Conservation (phyloP, 129 eudicot genomes). For the Flaveria robusta region DNA sequence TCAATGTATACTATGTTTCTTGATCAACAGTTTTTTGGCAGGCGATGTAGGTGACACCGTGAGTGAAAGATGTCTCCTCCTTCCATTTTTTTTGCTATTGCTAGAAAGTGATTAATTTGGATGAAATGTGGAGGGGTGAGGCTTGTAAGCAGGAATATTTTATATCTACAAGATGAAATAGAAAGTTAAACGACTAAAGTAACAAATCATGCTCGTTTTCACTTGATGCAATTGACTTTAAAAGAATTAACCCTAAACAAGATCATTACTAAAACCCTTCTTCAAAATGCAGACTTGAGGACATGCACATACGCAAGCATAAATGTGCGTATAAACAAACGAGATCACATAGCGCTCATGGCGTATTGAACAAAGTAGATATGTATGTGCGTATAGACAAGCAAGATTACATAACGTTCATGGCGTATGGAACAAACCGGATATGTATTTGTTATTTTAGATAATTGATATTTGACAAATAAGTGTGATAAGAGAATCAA, state of each 20-base stretch:
- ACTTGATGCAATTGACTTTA: neutral
- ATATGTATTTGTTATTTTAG: too few relatives aligned
- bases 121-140: conserved; percentile 20
- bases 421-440: too few relatives aligned
- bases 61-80: conserved; percentile 20
- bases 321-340: too few relatives aligned
- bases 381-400: too few relatives aligned
- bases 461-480: too few relatives aligned
- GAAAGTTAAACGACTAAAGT: neutral
- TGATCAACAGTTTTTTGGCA: neutral
- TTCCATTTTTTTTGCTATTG: conserved; percentile 25
- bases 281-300: too few relatives aligned
- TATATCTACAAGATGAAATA: neutral
- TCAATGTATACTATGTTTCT: neutral
- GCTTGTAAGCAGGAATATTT: conserved; percentile 14
- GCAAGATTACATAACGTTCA: too few relatives aligned
- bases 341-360: too few relatives aligned
- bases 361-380: too few relatives aligned
- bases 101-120: conserved; percentile 17
- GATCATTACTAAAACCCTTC: too few relatives aligned
- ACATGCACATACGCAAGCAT: too few relatives aligned
- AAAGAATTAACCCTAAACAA: neutral
- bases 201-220: neutral
- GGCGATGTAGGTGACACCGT: conserved; percentile 5
- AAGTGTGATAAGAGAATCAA: too few relatives aligned